Conservation (phyloP, 805 yeast genomes). For the Candida cerambycidarum region DNA sequence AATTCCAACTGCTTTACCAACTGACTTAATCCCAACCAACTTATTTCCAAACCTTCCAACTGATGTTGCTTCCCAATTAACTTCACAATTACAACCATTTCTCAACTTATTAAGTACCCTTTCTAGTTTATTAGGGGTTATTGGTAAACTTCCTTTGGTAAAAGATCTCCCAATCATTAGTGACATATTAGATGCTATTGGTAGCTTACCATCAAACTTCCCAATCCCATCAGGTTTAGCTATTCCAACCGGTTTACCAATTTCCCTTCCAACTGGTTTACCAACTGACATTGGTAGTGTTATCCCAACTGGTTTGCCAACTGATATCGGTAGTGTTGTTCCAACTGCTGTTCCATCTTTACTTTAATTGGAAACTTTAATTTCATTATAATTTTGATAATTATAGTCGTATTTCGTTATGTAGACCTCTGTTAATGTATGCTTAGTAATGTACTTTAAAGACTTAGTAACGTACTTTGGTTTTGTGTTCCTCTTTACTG, state of each 20-base stretch:
- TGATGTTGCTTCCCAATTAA: neutral
- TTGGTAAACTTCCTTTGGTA: slow-evolving; percentile 7
- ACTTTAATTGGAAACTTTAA: neutral
- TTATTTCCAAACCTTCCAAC: slow-evolving; percentile 5
- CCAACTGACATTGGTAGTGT: slow-evolving; percentile 9
- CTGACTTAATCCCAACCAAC: slow-evolving; percentile 6
- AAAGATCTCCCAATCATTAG: slow-evolving; percentile 10
- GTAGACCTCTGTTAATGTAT: too few species aligned
- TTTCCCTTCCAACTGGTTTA: slow-evolving; percentile 14
- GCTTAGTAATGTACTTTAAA: too few species aligned
- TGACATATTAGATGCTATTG: slow-evolving; percentile 11
- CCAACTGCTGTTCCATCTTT: slow-evolving; percentile 11
- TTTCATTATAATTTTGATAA: neutral
- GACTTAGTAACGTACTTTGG: too few species aligned
- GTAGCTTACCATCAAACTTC: slow-evolving; percentile 12
- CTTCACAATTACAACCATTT: slow-evolving; percentile 1
- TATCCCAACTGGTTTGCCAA: slow-evolving; percentile 12
- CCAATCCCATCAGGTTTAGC: slow-evolving; percentile 14
- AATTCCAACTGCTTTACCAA: slow-evolving; percentile 5
- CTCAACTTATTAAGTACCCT: neutral
- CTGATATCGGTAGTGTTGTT: slow-evolving; percentile 6
- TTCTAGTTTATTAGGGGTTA: slow-evolving; percentile 9
- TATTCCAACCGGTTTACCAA: slow-evolving; percentile 13
- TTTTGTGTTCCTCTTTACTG: too few species aligned
- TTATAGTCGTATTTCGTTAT: neutral